phyloP scores from a whole-genome alignment of 208 protist species.

The Porcisia hertigi region DNA sequence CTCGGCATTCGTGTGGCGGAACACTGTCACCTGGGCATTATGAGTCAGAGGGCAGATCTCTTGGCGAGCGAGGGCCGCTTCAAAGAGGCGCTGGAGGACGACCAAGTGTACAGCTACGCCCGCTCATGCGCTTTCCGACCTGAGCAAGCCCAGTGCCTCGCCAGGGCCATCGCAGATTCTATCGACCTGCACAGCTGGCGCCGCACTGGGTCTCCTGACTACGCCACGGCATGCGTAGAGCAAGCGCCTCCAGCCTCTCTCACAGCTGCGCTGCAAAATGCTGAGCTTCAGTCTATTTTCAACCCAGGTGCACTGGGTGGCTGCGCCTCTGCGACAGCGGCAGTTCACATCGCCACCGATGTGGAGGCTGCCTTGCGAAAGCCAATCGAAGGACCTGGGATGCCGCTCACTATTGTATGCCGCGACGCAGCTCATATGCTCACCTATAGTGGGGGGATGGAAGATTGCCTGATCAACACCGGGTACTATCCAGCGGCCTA shows the following conservation, averaged over 20 bases:
- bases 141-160: slow-evolving; percentile 51
- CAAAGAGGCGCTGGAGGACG: slow-evolving; percentile 53
- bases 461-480: slow-evolving; percentile 88
- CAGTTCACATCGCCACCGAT: slow-evolving; percentile 2
- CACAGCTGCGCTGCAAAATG: slow-evolving; percentile 27
- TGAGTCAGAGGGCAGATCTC: slow-evolving; percentile 67
- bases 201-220: slow-evolving; percentile 3
- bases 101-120: slow-evolving; percentile 81
- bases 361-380: slow-evolving; percentile 24
- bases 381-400: slow-evolving; percentile 51
- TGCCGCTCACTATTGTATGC: slow-evolving; percentile 63
- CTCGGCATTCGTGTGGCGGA: slow-evolving; percentile 84
- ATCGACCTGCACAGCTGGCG: slow-evolving; percentile 72
- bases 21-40: slow-evolving; percentile 84
- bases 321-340: slow-evolving; percentile 7
- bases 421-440: slow-evolving; percentile 54
- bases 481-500: slow-evolving; percentile 80
- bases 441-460: slow-evolving; percentile 71
- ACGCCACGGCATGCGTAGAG: neutral
- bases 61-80: slow-evolving; percentile 37
- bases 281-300: slow-evolving; percentile 40
- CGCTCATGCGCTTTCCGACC: slow-evolving; percentile 71
- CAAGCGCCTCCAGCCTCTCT: slow-evolving; percentile 9
- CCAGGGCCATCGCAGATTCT: slow-evolving; percentile 67
- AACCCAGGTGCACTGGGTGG: slow-evolving; percentile 40